Conservation (phyloP, 306 rosid species). For the Oemleria cerasiformis region DNA sequence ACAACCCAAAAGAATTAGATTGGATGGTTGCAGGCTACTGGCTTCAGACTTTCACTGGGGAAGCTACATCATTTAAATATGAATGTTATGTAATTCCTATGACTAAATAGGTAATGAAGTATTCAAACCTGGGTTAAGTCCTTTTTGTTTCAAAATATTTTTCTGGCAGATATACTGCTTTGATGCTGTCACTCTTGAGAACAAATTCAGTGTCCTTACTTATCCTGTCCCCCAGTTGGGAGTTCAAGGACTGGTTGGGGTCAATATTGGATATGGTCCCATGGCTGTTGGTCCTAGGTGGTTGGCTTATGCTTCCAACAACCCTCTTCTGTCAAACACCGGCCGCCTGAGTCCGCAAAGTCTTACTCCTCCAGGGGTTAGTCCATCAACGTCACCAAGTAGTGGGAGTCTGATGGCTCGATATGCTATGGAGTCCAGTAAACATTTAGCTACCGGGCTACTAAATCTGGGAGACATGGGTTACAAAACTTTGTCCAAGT, state of each 20-base stretch:
- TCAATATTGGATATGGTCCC: conserved; percentile 94
- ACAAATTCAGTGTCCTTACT: conserved; percentile 88
- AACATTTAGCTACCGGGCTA: conserved; percentile 85
- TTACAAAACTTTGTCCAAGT: conserved; percentile 86
- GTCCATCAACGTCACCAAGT: conserved; percentile 95
- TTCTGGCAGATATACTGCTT: conserved; percentile 90
- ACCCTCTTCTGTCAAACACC: conserved; percentile 59
- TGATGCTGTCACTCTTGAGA: conserved; percentile 93
- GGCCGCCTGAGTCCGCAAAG: conserved; percentile 86
- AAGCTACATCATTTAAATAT: conserved; percentile 20
- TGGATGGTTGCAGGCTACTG: conserved; percentile 21
- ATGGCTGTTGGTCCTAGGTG: conserved; percentile 96
- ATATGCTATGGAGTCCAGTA: conserved; percentile 98
- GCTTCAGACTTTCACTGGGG: conserved; percentile 15
- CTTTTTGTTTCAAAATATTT: conserved; percentile 17
- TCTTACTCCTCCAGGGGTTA: conserved; percentile 82
- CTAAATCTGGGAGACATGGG: conserved; percentile 91
- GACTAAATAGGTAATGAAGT: conserved; percentile 25
- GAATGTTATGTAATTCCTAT: background rate
- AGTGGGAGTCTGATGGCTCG: conserved; percentile 86
- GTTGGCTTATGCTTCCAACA: conserved; percentile 92
- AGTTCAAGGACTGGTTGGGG: conserved; percentile 77
- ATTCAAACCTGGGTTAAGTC: conserved; percentile 25
- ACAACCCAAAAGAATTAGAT: conserved; percentile 16
- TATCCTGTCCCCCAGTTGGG: conserved; percentile 93